phyloP scores from a whole-genome alignment of 140 eudicot species.

The Stevia rebaudiana region DNA sequence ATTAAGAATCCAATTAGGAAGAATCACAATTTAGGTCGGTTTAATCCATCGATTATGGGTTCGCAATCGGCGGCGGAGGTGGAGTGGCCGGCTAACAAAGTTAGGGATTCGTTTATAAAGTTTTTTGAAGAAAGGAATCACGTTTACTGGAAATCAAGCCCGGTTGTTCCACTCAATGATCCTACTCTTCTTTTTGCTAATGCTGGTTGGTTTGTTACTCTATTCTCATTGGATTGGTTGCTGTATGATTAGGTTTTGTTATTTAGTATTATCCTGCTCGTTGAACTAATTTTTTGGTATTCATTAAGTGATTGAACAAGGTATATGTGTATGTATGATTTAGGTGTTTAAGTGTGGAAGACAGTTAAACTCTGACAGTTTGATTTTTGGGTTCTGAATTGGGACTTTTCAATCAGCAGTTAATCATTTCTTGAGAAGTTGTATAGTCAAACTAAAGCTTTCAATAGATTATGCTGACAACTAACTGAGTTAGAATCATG shows the following conservation, averaged over 20 bases:
- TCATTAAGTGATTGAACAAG: too few relatives aligned
- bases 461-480: too few relatives aligned
- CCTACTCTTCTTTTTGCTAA: slow-evolving; percentile 94
- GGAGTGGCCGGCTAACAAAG: slow-evolving; percentile 79
- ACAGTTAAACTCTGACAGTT: too few relatives aligned
- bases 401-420: too few relatives aligned
- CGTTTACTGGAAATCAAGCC: slow-evolving; percentile 75
- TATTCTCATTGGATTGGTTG: neutral
- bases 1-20: too few relatives aligned
- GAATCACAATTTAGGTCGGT: neutral
- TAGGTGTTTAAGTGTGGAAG: too few relatives aligned
- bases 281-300: neutral
- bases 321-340: too few relatives aligned
- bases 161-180: slow-evolving; percentile 91
- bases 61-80: slow-evolving; percentile 36
- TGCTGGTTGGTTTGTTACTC: slow-evolving; percentile 64
- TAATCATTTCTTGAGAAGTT: too few relatives aligned
- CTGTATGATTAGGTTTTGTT: neutral
- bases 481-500: too few relatives aligned
- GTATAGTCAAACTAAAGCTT: too few relatives aligned
- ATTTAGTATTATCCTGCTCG: neutral
- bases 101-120: slow-evolving; percentile 59
- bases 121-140: slow-evolving; percentile 59
- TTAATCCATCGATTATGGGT: slow-evolving; percentile 40
- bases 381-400: too few relatives aligned